Conservation (phyloP, 1,139 yeast genomes). For the Nakaseomyces bracarensis region DNA sequence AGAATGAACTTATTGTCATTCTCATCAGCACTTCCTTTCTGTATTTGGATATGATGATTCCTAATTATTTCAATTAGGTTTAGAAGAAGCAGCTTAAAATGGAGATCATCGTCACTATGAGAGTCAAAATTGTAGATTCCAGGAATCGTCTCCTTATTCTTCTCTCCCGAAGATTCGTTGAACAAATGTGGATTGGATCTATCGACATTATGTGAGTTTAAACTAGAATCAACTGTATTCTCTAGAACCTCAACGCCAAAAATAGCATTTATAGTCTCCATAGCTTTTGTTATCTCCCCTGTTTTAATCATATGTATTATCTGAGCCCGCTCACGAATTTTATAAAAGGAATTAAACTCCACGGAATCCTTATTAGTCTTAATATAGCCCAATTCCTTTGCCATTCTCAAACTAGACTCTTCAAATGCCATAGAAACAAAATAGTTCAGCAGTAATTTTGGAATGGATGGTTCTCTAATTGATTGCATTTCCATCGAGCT, state of each 20-base stretch:
- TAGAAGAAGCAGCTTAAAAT: slow-evolving; percentile 53
- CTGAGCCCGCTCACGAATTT: slow-evolving; percentile 23
- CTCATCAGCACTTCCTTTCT: slow-evolving; percentile 10
- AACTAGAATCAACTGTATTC: slow-evolving; percentile 7
- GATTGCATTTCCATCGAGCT: background rate
- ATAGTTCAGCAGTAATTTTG: slow-evolving; percentile 26
- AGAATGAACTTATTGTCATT: slow-evolving; percentile 41
- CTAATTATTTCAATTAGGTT: slow-evolving; percentile 60
- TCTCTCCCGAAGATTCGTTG: background rate
- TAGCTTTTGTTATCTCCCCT: slow-evolving; percentile 25
- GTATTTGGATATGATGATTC: slow-evolving; percentile 34
- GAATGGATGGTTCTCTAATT: slow-evolving; percentile 21
- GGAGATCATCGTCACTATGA: slow-evolving; percentile 34
- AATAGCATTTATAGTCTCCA: slow-evolving; percentile 21
- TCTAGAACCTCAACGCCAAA: slow-evolving; percentile 28
- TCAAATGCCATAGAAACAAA: slow-evolving; percentile 29
- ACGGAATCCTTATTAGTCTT: slow-evolving; percentile 22
- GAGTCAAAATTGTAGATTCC: slow-evolving; percentile 6
- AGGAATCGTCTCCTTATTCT: slow-evolving; percentile 7
- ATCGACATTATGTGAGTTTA: slow-evolving; percentile 4
- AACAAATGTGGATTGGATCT: background rate
- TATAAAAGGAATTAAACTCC: slow-evolving; percentile 24
- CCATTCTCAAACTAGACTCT: slow-evolving; percentile 28
- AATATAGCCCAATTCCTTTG: slow-evolving; percentile 25
- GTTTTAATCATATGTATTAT: slow-evolving; percentile 24